A percentile compares a stretch with the other conserved stretches of the same genome.
phyloP scores from a whole-genome alignment of 805 yeast species.

The Wickerhamomyces rabaulensis region DNA sequence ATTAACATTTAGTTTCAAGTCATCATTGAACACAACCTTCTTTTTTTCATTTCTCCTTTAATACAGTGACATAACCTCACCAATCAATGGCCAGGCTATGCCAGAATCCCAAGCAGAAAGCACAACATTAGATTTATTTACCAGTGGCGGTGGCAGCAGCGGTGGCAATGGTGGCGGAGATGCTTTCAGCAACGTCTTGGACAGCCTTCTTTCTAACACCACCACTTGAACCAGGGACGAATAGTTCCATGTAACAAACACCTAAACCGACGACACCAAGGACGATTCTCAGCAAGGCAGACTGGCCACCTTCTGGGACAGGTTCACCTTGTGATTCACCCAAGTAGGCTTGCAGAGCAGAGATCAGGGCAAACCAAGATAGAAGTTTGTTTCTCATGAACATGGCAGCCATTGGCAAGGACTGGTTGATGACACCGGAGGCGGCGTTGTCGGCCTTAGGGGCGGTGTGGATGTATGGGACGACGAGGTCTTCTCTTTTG shows the following conservation, averaged over 20 bases:
- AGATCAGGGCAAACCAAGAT: slow-evolving; percentile 51
- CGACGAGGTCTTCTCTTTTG: slow-evolving; percentile 32
- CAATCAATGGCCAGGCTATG: no score
- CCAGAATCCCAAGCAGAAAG: no score
- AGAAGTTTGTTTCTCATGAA: slow-evolving; percentile 48
- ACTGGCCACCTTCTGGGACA: slow-evolving; percentile 33
- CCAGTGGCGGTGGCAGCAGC: slow-evolving; percentile 10
- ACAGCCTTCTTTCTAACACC: slow-evolving; percentile 23
- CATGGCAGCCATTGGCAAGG: slow-evolving; percentile 68
- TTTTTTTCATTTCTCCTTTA: no score
- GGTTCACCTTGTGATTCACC: slow-evolving; percentile 22
- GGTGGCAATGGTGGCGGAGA: slow-evolving; percentile 15
- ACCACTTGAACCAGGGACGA: slow-evolving; percentile 23
- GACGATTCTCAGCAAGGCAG: slow-evolving; percentile 22
- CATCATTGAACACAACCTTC: no score
- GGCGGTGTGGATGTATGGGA: slow-evolving; percentile 41
- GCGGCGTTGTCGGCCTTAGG: slow-evolving; percentile 43
- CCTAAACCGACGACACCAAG: slow-evolving; percentile 41
- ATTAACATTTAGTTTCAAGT: not conserved
- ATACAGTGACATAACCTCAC: no score
- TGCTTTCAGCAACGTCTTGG: slow-evolving; percentile 18
- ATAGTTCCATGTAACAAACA: slow-evolving; percentile 50
- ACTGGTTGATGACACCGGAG: slow-evolving; percentile 43
- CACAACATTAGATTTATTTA: not conserved
- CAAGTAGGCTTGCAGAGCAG: slow-evolving; percentile 37